Evolutionary conservation across 305 asterid genomes (phyloP).

Genomic region (Coffea humblotiana): DNA sequence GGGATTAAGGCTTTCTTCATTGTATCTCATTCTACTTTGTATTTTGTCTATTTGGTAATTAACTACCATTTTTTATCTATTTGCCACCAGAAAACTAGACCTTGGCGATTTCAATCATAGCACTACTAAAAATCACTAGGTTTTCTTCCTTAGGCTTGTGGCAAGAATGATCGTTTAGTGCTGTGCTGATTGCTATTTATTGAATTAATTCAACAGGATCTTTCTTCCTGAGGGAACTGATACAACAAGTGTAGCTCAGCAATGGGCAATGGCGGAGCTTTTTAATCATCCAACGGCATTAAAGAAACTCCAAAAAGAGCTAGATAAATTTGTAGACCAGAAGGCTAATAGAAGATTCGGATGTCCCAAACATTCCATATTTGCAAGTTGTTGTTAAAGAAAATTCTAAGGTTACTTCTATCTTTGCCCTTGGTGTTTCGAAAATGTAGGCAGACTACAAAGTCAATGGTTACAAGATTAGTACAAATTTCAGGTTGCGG

Average conservation of each 20-base stretch:
- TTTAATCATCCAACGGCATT: constrained; percentile 30
- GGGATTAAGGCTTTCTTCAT: constrained; percentile 62
- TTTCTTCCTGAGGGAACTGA: constrained; percentile 33
- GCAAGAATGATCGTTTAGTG: not conserved
- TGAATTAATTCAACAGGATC: constrained; percentile 17
- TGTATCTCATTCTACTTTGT: constrained; percentile 10
- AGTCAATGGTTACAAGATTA: constrained; percentile 27
- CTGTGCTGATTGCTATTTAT: not conserved
- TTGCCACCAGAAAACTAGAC: not conserved
- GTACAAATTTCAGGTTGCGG: constrained; percentile 15
- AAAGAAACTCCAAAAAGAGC: constrained; percentile 27
- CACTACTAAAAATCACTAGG: too few species aligned
- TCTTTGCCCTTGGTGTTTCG: constrained; percentile 26
- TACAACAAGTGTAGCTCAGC: constrained; percentile 16
- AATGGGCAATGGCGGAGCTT: constrained; percentile 27
- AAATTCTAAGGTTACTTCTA: constrained; percentile 28
- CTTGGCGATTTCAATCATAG: not conserved
- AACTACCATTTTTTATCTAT: not conserved
- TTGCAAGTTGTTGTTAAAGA: constrained; percentile 7
- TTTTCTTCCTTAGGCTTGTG: not conserved
- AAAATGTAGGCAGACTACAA: constrained; percentile 23
- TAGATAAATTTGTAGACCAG: constrained; percentile 18
- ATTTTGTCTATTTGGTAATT: not conserved
- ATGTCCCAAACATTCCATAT: constrained; percentile 29
- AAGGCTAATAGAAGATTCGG: constrained; percentile 29